These are phyloP conservation scores for Aspergillus funiculosus DNA, from an alignment of 495 filamentous ascomycete species.

Conservation along the genomic window DNA sequence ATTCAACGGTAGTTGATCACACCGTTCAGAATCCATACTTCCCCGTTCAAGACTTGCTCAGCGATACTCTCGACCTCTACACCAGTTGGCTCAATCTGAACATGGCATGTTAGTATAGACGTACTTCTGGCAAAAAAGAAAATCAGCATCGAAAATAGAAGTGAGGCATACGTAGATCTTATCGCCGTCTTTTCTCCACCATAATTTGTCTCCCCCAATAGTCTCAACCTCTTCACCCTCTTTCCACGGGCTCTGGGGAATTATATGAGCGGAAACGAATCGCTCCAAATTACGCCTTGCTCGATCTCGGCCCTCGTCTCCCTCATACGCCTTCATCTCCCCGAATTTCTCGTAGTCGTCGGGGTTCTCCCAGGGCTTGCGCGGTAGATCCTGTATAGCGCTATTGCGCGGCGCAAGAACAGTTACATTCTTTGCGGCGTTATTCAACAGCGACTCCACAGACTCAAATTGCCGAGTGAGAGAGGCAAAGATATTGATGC, in stretches of 20 bases:
- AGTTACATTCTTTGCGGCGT: constrained; percentile 68
- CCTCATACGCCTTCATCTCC: constrained; percentile 67
- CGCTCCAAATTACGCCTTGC: constrained; percentile 70
- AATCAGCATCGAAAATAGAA: neutral
- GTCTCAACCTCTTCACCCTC: constrained; percentile 68
- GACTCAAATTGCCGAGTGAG: constrained; percentile 76
- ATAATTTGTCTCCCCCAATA: constrained; percentile 65
- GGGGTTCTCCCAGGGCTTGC: constrained; percentile 93
- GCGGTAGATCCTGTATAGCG: constrained; percentile 68
- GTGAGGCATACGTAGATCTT: constrained; percentile 54
- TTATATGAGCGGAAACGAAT: constrained; percentile 85
- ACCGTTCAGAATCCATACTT: constrained; percentile 70
- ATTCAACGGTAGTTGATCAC: constrained; percentile 55
- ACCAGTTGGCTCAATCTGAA: constrained; percentile 71
- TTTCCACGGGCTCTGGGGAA: constrained; percentile 72
- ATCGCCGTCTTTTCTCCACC: constrained; percentile 76
- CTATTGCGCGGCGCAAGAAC: constrained; percentile 84
- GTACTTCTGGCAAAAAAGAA: neutral
- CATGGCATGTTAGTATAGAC: constrained; percentile 9
- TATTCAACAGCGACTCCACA: constrained; percentile 64
- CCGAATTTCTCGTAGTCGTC: constrained; percentile 71
- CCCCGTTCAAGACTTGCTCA: constrained; percentile 73
- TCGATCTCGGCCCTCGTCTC: constrained; percentile 68
- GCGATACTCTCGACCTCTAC: constrained; percentile 68
- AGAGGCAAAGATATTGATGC: constrained; percentile 82